Base-by-base conservation (phyloP, 768 basidiomycete species). In the Imleria badia region DNA sequence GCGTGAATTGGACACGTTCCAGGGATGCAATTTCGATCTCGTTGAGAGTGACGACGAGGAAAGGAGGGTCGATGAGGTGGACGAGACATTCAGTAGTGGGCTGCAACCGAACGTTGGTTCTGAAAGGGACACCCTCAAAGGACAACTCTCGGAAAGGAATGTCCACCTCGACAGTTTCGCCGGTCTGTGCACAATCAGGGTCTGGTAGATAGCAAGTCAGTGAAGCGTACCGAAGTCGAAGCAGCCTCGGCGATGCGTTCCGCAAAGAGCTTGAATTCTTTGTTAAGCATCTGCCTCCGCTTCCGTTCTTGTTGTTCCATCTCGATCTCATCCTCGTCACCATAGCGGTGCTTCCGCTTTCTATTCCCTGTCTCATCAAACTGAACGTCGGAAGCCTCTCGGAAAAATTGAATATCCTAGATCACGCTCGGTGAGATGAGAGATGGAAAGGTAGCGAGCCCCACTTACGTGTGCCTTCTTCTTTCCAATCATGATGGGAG, bases 331-430 rank as follows among this genome's bases (percentile, higher is more conserved):
- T 99, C 97, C 70, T 99, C 97, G 66, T 98, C 97, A 29, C 94
- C 94, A 65, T 98, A 98, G 51, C 96, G 84, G 64, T 94, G 91
- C 71, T 97, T 94, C 51, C 96, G 84, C 72, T 98, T 98, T 62
- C 95, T 83, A 64, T 98, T 98, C n/a, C 97, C 97, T 1, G 97
- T 98, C 72, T 99, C 97, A 65, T 99, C 97, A 66, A 98, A 98
- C 59, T 95, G 91, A 29, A 96, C 91, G 61, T 99, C 97, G 0
- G 93, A 91, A 8, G 95, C 96, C 75, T 98, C 97, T 10, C 96
- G 90, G 77, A 91, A 94, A 72, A 99, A 98, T 82, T 98, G 97
- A 7, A 98, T 84, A 70, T 99, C 97, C 91, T 96, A 57, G 20
- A 49, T 45, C 49, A 45, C 45, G 31, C 31, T 50, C 20, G 12